These are phyloP conservation scores for Xylaria sp. DNA, from an alignment of 2,329 filamentous ascomycete genomes.

Conservation along the genomic window DNA sequence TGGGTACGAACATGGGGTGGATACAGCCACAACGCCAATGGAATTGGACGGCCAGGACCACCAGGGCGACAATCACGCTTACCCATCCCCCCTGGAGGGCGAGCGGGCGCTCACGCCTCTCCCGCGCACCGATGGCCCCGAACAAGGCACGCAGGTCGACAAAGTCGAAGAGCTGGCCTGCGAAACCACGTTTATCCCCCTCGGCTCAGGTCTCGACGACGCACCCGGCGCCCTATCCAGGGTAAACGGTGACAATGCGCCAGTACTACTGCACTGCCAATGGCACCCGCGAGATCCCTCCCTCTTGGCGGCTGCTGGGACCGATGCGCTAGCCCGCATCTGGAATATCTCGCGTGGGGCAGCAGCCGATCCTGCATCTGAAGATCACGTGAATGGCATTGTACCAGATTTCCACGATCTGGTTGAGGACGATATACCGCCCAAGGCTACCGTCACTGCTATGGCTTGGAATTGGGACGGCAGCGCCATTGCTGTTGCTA, in stretches of 20 bases:
- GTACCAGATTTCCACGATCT: constrained; percentile 59
- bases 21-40: constrained; percentile 67
- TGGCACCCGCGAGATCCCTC: constrained; percentile 74
- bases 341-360: constrained; percentile 71
- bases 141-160: constrained; percentile 72
- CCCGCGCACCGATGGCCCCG: constrained; percentile 69
- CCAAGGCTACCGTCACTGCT: constrained; percentile 65
- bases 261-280: constrained; percentile 74
- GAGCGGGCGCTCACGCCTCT: constrained; percentile 65
- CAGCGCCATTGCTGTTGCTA: constrained; percentile 66
- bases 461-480: constrained; percentile 71
- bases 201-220: constrained; percentile 52
- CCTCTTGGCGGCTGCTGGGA: constrained; percentile 74
- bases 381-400: constrained; percentile 57
- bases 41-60: constrained; percentile 65
- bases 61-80: constrained; percentile 64
- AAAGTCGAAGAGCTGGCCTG: constrained; percentile 70
- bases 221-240: constrained; percentile 47
- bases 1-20: constrained; percentile 67
- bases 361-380: constrained; percentile 58
- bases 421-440: constrained; percentile 64
- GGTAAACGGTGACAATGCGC: constrained; percentile 59
- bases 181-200: constrained; percentile 70
- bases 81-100: constrained; percentile 71
- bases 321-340: constrained; percentile 75